Percentiles rank a stretch among this genome's conserved stretches.
These are phyloP conservation scores for Rhynchospora breviuscula DNA, from an alignment of 176 grass and related monocot genomes.

Conservation along the genomic window DNA sequence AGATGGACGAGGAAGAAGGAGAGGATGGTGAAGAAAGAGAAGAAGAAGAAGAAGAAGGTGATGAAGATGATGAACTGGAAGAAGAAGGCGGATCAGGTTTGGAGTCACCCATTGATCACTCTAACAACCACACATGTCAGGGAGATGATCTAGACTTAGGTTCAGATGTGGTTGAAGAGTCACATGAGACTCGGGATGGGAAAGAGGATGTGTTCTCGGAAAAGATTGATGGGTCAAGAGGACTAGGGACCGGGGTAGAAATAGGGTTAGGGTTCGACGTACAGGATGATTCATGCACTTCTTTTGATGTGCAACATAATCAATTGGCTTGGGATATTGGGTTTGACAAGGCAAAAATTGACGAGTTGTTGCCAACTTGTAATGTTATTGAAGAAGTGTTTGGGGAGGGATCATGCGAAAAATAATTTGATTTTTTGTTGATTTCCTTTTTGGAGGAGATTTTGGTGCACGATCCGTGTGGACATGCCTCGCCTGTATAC, in stretches of 20 bases:
- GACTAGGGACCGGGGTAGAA: not conserved
- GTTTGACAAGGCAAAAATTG: constrained; percentile 39
- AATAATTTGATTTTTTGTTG: constrained; percentile 3
- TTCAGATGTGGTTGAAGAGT: constrained; percentile 32
- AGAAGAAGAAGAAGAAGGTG: constrained; percentile 42
- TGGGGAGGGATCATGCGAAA: constrained; percentile 45
- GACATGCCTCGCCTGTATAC: constrained; percentile 5
- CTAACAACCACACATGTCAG: constrained; percentile 24
- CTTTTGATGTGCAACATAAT: constrained; percentile 59
- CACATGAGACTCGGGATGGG: constrained; percentile 24
- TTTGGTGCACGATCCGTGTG: not conserved
- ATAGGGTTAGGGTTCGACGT: constrained; percentile 29
- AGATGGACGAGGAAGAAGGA: constrained; percentile 27
- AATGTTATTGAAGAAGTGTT: constrained; percentile 88
- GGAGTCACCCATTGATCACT: constrained; percentile 57
- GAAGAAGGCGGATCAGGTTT: constrained; percentile 52
- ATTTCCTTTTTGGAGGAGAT: not conserved
- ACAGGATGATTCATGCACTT: constrained; percentile 76
- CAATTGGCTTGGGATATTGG: constrained; percentile 48
- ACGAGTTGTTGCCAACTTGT: constrained; percentile 57
- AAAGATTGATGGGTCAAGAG: not conserved
- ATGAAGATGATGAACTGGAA: constrained; percentile 20
- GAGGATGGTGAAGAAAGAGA: constrained; percentile 38
- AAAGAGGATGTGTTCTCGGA: not conserved
- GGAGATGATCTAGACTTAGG: constrained; percentile 25